Evolutionary conservation across 306 rosid genomes (phyloP).

Genomic region (Carpinus viminea): DNA sequence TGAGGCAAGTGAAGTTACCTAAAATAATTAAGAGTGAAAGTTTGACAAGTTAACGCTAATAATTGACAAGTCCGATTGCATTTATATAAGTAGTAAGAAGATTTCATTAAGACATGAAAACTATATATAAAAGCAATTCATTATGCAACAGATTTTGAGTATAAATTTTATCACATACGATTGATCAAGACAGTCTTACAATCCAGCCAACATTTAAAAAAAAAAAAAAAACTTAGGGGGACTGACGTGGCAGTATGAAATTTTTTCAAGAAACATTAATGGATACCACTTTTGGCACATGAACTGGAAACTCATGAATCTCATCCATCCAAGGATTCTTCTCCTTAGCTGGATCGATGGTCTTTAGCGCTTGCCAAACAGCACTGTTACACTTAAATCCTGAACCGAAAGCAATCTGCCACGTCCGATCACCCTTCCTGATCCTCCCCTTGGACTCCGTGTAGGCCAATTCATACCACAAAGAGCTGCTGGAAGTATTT

Average conservation of each 20-base stretch:
- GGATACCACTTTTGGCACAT: constrained; percentile 59
- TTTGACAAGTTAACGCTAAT: too few relatives aligned
- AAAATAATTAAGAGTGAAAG: too few relatives aligned
- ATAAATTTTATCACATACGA: too few relatives aligned
- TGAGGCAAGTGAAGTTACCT: too few relatives aligned
- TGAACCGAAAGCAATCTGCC: constrained; percentile 97
- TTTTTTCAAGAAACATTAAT: constrained; percentile 30
- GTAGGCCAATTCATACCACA: constrained; percentile 93
- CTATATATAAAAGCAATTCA: too few relatives aligned
- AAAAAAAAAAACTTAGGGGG: too few relatives aligned
- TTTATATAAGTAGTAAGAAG: too few relatives aligned
- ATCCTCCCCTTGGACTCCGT: constrained; percentile 82
- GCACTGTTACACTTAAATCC: constrained; percentile 97
- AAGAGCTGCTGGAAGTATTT: constrained; percentile 84
- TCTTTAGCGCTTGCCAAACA: constrained; percentile 75
- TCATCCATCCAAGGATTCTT: constrained; percentile 84
- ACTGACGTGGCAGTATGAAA: not conserved
- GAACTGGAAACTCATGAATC: constrained; percentile 78
- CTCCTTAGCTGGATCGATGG: constrained; percentile 62
- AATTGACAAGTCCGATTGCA: too few relatives aligned
- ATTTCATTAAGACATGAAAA: too few relatives aligned
- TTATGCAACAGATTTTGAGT: too few relatives aligned
- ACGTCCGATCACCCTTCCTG: constrained; percentile 64
- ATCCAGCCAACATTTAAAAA: too few relatives aligned
- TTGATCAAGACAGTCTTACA: too few relatives aligned